Evolutionary conservation across 2,329 filamentous ascomycete species (phyloP).

Genomic region (Aurifilum marmelostoma): DNA sequence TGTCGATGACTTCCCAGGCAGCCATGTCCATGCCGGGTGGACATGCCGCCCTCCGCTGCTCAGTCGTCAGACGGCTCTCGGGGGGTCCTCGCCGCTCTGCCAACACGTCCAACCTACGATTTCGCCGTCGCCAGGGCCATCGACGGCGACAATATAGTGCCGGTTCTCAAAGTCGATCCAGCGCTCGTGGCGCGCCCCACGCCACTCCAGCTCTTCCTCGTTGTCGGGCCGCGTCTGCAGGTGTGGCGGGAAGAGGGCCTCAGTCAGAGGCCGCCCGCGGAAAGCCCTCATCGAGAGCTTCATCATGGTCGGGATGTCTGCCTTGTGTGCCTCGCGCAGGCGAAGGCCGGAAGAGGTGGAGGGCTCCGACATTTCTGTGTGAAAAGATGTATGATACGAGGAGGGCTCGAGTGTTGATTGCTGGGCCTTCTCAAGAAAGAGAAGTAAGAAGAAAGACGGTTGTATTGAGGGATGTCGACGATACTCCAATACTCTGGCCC

Average conservation of each 20-base stretch:
- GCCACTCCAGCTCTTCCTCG: slow-evolving; percentile 4
- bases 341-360: background rate
- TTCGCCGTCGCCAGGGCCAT: background rate
- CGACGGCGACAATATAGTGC: slow-evolving; percentile 20
- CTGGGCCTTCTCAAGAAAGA: background rate
- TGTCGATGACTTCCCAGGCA: background rate
- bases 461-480: background rate
- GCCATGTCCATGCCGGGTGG: slow-evolving; percentile 13
- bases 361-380: no score
- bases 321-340: slow-evolving; percentile 12
- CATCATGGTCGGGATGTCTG: slow-evolving; percentile 4
- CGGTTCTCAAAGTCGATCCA: slow-evolving; percentile 1
- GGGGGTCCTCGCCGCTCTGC: slow-evolving; percentile 4
- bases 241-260: slow-evolving; percentile 22
- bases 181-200: background rate
- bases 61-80: background rate
- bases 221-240: background rate
- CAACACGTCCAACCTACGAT: slow-evolving; percentile 2
- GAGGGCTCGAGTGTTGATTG: background rate
- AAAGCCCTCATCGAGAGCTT: slow-evolving; percentile 12
- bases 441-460: background rate
- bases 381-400: background rate
- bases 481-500: background rate
- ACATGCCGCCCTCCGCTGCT: background rate
- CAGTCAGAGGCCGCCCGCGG: slow-evolving; percentile 18